These are phyloP conservation scores for Phytopythium vexans DNA, from an alignment of 352 stramenopile genomes.

Conservation along the genomic window DNA sequence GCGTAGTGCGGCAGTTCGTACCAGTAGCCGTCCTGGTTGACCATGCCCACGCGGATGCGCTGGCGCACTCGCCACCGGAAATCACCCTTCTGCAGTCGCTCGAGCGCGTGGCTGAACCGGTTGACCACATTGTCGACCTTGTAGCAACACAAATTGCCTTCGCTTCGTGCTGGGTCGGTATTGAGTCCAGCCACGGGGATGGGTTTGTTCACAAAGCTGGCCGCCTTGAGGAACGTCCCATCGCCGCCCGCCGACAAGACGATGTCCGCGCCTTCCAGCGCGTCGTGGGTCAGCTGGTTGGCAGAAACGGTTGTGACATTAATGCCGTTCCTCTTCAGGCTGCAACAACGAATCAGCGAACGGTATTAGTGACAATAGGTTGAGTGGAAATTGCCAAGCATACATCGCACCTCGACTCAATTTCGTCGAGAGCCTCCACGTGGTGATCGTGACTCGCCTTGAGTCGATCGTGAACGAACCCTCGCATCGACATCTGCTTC, in stretches of 20 bases:
- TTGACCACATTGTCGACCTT: conserved; percentile 74
- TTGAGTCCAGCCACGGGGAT: conserved; percentile 85
- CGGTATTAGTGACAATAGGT: neutral
- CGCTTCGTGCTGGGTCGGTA: conserved; percentile 79
- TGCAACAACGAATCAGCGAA: conserved; percentile 12
- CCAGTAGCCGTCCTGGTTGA: conserved; percentile 88
- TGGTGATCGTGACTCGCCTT: conserved; percentile 87
- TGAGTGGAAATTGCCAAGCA: neutral
- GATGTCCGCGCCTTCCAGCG: conserved; percentile 77
- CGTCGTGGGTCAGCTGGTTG: conserved; percentile 77
- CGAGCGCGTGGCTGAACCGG: conserved; percentile 66
- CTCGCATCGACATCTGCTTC: conserved; percentile 90
- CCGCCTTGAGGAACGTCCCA: conserved; percentile 85
- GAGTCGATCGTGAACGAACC: conserved; percentile 84
- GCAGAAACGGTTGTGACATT: conserved; percentile 70
- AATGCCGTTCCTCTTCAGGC: conserved; percentile 68
- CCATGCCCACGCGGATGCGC: conserved; percentile 84
- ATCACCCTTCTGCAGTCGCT: conserved; percentile 65
- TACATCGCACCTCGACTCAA: conserved; percentile 50
- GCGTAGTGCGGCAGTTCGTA: conserved; percentile 83
- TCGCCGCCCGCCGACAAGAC: conserved; percentile 85
- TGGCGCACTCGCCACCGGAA: conserved; percentile 80
- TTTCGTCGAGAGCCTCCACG: conserved; percentile 81
- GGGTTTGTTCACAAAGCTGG: conserved; percentile 83
- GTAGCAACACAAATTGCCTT: conserved; percentile 88